Conservation (phyloP, 1,139 yeast genomes). For the Pichia sp. region DNA sequence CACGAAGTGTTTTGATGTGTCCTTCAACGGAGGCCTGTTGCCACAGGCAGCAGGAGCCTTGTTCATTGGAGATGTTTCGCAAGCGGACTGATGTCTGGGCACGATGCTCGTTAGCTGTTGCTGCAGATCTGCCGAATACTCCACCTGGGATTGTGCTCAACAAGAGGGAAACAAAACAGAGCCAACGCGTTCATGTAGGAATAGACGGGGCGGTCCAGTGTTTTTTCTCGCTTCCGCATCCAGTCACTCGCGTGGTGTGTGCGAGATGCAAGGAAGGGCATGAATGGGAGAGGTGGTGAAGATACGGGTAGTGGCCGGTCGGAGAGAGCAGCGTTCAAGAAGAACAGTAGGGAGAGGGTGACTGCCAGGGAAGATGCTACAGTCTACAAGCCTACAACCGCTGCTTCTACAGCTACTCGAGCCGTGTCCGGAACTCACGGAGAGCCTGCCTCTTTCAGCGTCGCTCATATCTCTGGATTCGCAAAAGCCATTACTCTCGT, state of each 20-base stretch:
- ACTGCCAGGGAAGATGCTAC: conserved; percentile 8
- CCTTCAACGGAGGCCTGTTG: conserved; percentile 28
- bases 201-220: background rate
- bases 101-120: no score
- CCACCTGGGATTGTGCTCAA: background rate
- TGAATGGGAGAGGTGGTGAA: background rate
- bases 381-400: conserved; percentile 10
- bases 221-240: background rate
- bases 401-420: conserved; percentile 14
- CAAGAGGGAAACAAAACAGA: background rate
- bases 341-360: background rate
- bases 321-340: background rate
- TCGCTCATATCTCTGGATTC: conserved; percentile 12
- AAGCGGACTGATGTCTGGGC: no score
- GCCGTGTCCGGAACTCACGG: conserved; percentile 12
- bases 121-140: no score
- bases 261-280: background rate
- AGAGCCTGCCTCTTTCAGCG: conserved; percentile 11
- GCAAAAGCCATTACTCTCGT: conserved; percentile 17
- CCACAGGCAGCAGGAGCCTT: conserved; percentile 5
- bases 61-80: conserved; percentile 5
- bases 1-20: conserved; percentile 28
- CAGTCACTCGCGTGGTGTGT: background rate
- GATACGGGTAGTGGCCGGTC: background rate
- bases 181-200: background rate